Evolutionary conservation across 129 eudicot genomes (phyloP), one percentile per base, ranked within the genome.

Genomic region (Heracleum sosnowskyi): DNA sequence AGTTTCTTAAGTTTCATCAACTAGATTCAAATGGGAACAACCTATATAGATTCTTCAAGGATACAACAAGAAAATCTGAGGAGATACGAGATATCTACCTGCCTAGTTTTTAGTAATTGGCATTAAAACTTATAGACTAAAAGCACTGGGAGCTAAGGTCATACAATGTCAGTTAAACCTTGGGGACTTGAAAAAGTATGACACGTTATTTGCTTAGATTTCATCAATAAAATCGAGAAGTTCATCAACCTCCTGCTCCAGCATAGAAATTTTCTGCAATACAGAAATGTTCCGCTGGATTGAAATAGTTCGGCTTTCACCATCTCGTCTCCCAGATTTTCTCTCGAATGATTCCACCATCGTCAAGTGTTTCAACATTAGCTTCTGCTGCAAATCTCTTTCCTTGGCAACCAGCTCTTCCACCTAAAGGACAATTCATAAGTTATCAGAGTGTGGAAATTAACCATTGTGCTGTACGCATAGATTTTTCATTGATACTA

Each of bases 281-380:
- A 79, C 80, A 29, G 89, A 53, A 62, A 95, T 84, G 80, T 84
- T 95, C 86, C 90, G 97, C 85, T 95, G 98, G 81, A 90, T 79
- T 40, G 91, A 39, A 69, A 93, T 92, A 75, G 90, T 85, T 51
- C 97, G 96, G 68, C 82, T 95, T 82, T 95, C 98, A 40, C 82
- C 81, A 63, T 91, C 98, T 20, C 88, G 84, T 8, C 92, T 92
- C 51, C 88, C 87, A 17, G 88, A 87, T 81, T 91, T 95, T 71
- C 87, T 95, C 92, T 95, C 98, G 40, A 85, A 91, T n/a, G 87
- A 85, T 69, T 95, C 97, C 12, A 88, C 89, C 62, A 91, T 94
- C 7, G 86, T 88, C 17, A 93, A 74, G 92, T 95, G 98, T 80
- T 95, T 95, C 81, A 81, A n/a, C 87, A 91, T 80, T 29, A 95